These are phyloP conservation scores for Cladosporium colombiae DNA, from an alignment of 2,329 filamentous ascomycete genomes.

Conservation along the genomic window DNA sequence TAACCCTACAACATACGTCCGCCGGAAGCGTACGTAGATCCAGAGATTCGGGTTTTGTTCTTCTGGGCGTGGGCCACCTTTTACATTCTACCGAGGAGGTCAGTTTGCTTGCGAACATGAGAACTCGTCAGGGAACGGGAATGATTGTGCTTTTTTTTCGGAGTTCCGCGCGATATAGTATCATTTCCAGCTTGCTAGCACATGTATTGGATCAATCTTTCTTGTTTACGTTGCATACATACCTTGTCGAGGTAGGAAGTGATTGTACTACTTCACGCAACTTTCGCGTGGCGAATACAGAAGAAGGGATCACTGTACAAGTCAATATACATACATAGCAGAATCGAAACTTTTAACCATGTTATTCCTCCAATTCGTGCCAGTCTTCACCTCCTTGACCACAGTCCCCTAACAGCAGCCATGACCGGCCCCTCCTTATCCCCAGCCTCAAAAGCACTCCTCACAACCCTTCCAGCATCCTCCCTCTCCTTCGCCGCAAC, in stretches of 20 bases:
- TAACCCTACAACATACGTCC: background rate
- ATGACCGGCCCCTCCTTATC: slow-evolving; percentile 22
- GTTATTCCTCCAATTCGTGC: background rate
- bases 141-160: too few relatives aligned
- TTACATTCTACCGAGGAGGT: background rate
- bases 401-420: slow-evolving; percentile 20
- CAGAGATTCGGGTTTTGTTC: too few relatives aligned
- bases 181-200: background rate
- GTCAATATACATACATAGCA: slow-evolving; percentile 7
- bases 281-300: background rate
- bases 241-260: background rate
- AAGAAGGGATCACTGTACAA: slow-evolving; percentile 3
- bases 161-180: background rate
- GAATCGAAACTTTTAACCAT: slow-evolving; percentile 12
- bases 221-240: background rate
- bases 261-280: background rate
- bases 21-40: too few relatives aligned
- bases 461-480: slow-evolving; percentile 22
- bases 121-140: background rate
- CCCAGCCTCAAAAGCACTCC: slow-evolving; percentile 28
- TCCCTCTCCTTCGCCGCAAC: slow-evolving; percentile 24
- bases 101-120: background rate
- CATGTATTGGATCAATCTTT: background rate
- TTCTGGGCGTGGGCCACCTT: too few relatives aligned
- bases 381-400: slow-evolving; percentile 16